Percentiles rank a stretch among this genome's conserved stretches.
Conservation (phyloP, 2,329 filamentous ascomycete genomes). For the Hymenoscyphus albidus region DNA sequence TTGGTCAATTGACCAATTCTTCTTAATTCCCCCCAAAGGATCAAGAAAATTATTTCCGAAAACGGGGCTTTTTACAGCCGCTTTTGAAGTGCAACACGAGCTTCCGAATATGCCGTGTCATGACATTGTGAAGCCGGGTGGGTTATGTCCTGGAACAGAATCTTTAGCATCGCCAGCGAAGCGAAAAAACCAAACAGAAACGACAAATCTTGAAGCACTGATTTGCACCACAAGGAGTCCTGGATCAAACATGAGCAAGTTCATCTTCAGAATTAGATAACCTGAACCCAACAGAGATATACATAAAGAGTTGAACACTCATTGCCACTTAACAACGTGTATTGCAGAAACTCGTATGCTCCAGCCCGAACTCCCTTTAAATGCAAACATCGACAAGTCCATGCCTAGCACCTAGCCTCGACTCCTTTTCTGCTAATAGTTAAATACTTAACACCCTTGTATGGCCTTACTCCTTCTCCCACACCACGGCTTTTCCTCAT, state of each 20-base stretch:
- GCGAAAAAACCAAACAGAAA: not conserved
- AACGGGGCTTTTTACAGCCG: too few relatives aligned
- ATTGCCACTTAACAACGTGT: slow-evolving; percentile 7
- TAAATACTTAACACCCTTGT: slow-evolving; percentile 97
- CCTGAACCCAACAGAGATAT: not conserved
- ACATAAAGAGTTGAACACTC: not conserved
- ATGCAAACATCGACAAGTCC: slow-evolving; percentile 1
- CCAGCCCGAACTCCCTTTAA: slow-evolving; percentile 4
- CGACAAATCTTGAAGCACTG: not conserved
- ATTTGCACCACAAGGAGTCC: not conserved
- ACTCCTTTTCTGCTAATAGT: slow-evolving; percentile 67
- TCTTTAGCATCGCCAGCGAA: too few relatives aligned
- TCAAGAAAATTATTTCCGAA: too few relatives aligned
- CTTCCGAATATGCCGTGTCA: too few relatives aligned
- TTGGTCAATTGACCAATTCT: too few relatives aligned
- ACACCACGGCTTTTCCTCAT: slow-evolving; percentile 80
- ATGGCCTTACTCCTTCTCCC: slow-evolving; percentile 85
- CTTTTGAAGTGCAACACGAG: too few relatives aligned
- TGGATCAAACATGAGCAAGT: not conserved
- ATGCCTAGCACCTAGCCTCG: slow-evolving; percentile 53
- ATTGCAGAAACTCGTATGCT: not conserved
- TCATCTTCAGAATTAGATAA: not conserved
- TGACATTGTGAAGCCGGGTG: too few relatives aligned
- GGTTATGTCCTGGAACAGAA: too few relatives aligned
- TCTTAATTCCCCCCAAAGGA: too few relatives aligned